Evolutionary conservation across 164 flowering plant genomes (phyloP).

Genomic region (Warburgia ugandensis): DNA sequence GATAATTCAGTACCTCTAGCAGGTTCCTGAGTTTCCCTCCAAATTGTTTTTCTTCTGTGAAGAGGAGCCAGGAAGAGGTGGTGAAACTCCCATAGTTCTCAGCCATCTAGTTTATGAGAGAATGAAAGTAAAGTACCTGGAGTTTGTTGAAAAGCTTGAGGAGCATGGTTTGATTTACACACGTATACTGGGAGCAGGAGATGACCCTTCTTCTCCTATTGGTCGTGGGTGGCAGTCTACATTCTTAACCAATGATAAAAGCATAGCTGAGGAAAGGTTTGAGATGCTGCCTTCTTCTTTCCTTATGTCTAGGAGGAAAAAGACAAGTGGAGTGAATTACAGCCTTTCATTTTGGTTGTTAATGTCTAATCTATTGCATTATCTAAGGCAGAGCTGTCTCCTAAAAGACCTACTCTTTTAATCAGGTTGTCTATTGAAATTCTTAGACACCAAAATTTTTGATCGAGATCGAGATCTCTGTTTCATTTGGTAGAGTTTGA

Average conservation of each 20-base stretch:
- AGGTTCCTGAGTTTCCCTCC: slow-evolving; percentile 87
- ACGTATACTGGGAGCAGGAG: slow-evolving; percentile 62
- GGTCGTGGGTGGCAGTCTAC: slow-evolving; percentile 97
- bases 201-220: slow-evolving; percentile 83
- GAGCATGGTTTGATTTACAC: slow-evolving; percentile 65
- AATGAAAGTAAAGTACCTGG: slow-evolving; percentile 70
- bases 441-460: too few relatives aligned
- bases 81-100: slow-evolving; percentile 91
- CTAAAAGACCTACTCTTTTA: too few relatives aligned
- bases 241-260: slow-evolving; percentile 69
- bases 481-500: too few relatives aligned
- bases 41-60: slow-evolving; percentile 92
- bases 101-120: slow-evolving; percentile 80
- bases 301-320: neutral
- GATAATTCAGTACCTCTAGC: slow-evolving; percentile 2
- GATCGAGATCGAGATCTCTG: too few relatives aligned
- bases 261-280: slow-evolving; percentile 78
- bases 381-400: too few relatives aligned
- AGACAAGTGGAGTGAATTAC: too few relatives aligned
- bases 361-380: too few relatives aligned
- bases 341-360: too few relatives aligned
- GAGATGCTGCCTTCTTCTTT: neutral
- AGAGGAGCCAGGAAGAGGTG: slow-evolving; percentile 69
- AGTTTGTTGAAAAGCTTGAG: slow-evolving; percentile 68
- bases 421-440: too few relatives aligned